Conservation (phyloP, 129 eudicot genomes). For the Heracleum sosnowskyi region DNA sequence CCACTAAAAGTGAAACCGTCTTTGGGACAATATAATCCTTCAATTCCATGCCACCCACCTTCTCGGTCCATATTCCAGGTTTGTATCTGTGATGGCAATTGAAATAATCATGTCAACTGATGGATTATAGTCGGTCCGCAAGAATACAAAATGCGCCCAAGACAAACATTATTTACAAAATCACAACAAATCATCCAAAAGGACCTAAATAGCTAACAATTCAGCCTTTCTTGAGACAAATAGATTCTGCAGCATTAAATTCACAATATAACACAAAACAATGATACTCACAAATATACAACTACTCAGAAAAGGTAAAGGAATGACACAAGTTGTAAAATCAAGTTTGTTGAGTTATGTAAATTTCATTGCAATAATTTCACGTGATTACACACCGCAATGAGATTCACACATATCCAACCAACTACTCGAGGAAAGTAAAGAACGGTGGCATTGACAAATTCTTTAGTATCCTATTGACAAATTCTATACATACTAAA, state of each 20-base stretch:
- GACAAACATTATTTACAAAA: background rate
- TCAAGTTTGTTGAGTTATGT: background rate
- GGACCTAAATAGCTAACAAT: background rate
- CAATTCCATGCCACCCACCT: slow-evolving; percentile 35
- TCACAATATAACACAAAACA: background rate
- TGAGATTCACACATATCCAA: background rate
- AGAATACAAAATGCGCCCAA: background rate
- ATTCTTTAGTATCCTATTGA: no score
- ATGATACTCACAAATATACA: background rate
- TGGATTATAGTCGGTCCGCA: background rate
- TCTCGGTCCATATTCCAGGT: slow-evolving; percentile 71
- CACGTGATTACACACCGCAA: background rate
- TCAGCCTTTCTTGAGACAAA: background rate
- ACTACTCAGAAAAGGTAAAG: background rate
- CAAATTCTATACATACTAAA: no score
- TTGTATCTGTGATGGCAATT: slow-evolving; percentile 44
- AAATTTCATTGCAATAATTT: background rate
- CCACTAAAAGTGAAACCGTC: slow-evolving; percentile 48
- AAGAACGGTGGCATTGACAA: background rate
- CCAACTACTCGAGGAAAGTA: background rate
- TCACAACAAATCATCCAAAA: background rate
- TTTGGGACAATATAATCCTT: slow-evolving; percentile 45
- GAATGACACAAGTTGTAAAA: background rate
- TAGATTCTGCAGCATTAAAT: background rate
- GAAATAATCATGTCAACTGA: slow-evolving; percentile 2